Evolutionary conservation across 139 green algal genomes (phyloP).

Genomic region (Limnomonas spitsbergensis): DNA sequence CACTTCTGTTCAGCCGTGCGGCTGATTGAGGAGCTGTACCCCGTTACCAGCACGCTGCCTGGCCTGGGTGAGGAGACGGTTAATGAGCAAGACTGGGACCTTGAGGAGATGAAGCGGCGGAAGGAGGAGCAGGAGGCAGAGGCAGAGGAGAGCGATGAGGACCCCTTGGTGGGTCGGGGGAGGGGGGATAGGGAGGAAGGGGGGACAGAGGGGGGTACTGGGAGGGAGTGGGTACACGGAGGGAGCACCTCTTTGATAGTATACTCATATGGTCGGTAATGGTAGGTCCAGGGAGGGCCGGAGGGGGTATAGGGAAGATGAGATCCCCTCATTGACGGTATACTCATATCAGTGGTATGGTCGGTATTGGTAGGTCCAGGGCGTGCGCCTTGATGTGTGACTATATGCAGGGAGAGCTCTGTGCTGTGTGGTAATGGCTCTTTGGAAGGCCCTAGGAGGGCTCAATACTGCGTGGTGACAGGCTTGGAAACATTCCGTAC

Average conservation of each 20-base stretch:
- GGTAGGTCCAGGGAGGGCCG: too few species aligned
- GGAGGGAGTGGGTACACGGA: not conserved
- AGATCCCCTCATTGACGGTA: too few species aligned
- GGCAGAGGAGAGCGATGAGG: conserved; percentile 57
- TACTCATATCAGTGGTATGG: too few species aligned
- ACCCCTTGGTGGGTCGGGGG: conserved; percentile 38
- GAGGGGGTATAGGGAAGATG: too few species aligned
- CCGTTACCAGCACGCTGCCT: conserved; percentile 35
- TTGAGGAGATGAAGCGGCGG: conserved; percentile 58
- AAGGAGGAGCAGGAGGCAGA: conserved; percentile 52
- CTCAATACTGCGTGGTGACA: too few species aligned
- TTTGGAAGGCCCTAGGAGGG: too few species aligned
- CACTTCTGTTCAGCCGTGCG: conserved; percentile 32
- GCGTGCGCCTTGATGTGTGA: too few species aligned
- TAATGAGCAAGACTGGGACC: conserved; percentile 58
- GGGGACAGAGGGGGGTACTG: not conserved
- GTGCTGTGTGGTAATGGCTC: too few species aligned
- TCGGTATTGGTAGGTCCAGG: too few species aligned
- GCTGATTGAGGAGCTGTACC: conserved; percentile 32
- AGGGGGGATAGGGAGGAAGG: not conserved
- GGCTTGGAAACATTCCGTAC: too few species aligned
- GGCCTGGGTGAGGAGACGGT: conserved; percentile 27
- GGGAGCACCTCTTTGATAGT: not conserved
- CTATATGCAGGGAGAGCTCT: too few species aligned
- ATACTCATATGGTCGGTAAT: too few species aligned